phyloP scores from a whole-genome alignment of 2,329 filamentous ascomycete species.

The Clarireedia hainanense region DNA sequence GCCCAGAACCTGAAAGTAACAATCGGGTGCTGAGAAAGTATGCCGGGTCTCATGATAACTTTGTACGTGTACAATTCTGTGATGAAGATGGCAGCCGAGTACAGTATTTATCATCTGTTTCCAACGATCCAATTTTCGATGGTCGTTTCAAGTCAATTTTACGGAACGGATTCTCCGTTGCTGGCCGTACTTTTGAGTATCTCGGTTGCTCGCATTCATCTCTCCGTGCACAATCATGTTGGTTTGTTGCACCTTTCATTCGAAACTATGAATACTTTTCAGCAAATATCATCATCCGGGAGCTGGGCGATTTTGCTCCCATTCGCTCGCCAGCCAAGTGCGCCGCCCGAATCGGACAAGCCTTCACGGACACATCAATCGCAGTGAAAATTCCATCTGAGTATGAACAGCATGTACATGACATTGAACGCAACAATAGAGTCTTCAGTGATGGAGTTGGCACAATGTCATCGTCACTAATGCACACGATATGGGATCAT shows the following conservation, averaged over 20 bases:
- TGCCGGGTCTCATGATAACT: conserved; percentile 49
- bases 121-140: conserved; percentile 44
- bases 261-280: conserved; percentile 22
- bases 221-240: conserved; percentile 61
- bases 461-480: conserved; percentile 55
- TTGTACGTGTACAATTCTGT: conserved; percentile 63
- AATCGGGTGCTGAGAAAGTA: conserved; percentile 67
- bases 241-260: conserved; percentile 50
- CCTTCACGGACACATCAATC: conserved; percentile 67
- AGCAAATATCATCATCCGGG: conserved; percentile 35
- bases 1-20: conserved; percentile 58
- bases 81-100: conserved; percentile 66
- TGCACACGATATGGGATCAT: conserved; percentile 50
- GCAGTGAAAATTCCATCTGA: conserved; percentile 42
- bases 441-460: conserved; percentile 77
- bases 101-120: conserved; percentile 45
- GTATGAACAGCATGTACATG: conserved; percentile 33
- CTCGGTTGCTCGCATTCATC: conserved; percentile 77
- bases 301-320: conserved; percentile 41
- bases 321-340: conserved; percentile 49
- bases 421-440: conserved; percentile 46
- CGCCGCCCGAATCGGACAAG: conserved; percentile 52
- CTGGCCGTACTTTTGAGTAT: conserved; percentile 55
- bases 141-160: conserved; percentile 55
- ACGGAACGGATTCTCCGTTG: conserved; percentile 51